Base-by-base conservation (phyloP, 106 monocot species). In the Dioscorea zingiberensis region DNA sequence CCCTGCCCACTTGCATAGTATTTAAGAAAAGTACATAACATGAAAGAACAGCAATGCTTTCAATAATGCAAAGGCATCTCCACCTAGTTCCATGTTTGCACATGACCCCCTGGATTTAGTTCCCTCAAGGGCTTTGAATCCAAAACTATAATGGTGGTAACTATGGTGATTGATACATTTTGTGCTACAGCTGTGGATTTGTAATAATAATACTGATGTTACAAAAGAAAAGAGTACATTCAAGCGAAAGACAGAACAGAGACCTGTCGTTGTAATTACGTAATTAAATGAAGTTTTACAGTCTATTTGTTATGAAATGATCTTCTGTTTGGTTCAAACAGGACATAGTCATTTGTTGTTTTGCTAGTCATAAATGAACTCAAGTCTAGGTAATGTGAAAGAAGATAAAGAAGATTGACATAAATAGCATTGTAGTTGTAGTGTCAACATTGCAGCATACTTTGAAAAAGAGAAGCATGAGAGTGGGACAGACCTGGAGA, bases 401-500 rank as follows among this genome's bases (percentile, higher is more conserved):
- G 23, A 56, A 56, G 11, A 3, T 24, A 7, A 22, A 24, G 22
- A 1, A 21, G 56, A 22, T 56, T 38, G 38, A 38, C 38, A 38
- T 38, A 6, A 27, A 58, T 74, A 58, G 51, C 38, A 68, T 61
- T 53, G 60, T 51, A 54, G 25, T 61, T 53, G 60, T 51, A 67
- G 25, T 53, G 60, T 62, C 68, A 74, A 74, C 67, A 44, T 68
- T 55, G 68, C 30, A 68, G 44, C 44, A 57, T 68, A 32, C 56
- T 13, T 68, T 69, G 44, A 58, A 48, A 28, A 63, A 69, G 62
- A 63, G 63, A 62, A 62, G 54, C 68, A 55, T 62, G 45, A 74
- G 59, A 55, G 69, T 79, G 63, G 58, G 79, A 53, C 19, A 65
- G 59, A 53, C 58, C 51, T 69, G 69, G 60, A 21, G 54, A 59